Evolutionary conservation across 345 rosid species (phyloP), one percentile per base, ranked within the genome.

Genomic region (Lenwebbia sp.): DNA sequence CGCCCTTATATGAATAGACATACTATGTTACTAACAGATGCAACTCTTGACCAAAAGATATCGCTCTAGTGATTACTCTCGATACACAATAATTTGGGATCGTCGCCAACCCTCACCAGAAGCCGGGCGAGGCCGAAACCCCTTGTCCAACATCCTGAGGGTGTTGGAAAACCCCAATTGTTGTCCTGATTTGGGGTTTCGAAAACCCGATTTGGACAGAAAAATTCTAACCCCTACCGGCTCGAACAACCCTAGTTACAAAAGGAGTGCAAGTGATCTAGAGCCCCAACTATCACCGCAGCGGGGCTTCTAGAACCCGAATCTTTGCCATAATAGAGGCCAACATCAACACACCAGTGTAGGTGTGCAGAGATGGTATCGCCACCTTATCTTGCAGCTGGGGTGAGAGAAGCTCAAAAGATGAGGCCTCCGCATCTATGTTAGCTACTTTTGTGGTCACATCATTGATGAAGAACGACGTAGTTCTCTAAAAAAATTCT

Each of bases 41-140:
- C 2, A 15, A 14, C 22, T 62, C 40, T 14, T 30, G 3, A 62
- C 11, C 0, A 28, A 3, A 28, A 0, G 2, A 62, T 3, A 13
- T 1, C 0, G 0, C 1, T 28, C 2, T 14, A 62, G 19, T 28
- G 5, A 15, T 62, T 3, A 30, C 40, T 62, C 30, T 62, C 2
- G 3, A 62, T 30, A 41, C 41, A 62, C 11, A 7, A 28, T 62
- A 30, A 30, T 14, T 30, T 15, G 11, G 15, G 75, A 62, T 28
- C 0, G 1, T 30, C 22, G 0, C 22, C 22, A 7, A 15, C 5
- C 75, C 75, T 15, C 41, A 30, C 40, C 3, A 60, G 40, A 28
- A 14, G 40, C 0, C 0, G 4, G 70, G 4, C 1, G 1, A 58
- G 37, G 70, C n/a, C 14, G 19, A 8, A 15, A 28, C 19, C 40